Conservation (phyloP, 768 basidiomycete species). For the Tricholoma flavovirens region DNA sequence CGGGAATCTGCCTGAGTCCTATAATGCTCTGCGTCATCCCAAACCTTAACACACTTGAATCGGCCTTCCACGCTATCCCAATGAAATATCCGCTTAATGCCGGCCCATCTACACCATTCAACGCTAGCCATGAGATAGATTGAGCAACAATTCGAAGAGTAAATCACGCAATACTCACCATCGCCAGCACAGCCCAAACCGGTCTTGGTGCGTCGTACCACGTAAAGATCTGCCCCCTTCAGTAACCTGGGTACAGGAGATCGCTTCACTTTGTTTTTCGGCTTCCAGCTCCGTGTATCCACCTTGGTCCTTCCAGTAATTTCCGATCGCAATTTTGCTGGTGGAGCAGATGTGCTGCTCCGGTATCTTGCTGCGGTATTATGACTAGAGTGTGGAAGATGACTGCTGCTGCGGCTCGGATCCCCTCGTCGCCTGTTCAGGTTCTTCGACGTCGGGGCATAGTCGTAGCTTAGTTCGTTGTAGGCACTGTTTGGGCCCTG, state of each 20-base stretch:
- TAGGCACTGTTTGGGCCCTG: slow-evolving; percentile 6
- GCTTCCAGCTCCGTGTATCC: not conserved
- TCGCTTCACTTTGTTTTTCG: not conserved
- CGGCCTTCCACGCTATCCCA: slow-evolving; percentile 36
- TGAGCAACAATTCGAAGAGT: not conserved
- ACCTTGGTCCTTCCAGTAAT: not conserved
- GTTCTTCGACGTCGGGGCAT: not conserved
- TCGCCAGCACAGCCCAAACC: slow-evolving; percentile 48
- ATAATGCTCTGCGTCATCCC: slow-evolving; percentile 34
- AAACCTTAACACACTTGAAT: slow-evolving; percentile 38
- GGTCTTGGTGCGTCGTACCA: slow-evolving; percentile 42
- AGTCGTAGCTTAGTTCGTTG: not conserved
- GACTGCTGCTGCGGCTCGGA: not conserved
- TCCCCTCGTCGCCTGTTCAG: not conserved
- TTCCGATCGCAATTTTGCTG: not conserved
- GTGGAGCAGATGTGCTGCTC: not conserved
- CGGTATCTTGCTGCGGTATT: not conserved
- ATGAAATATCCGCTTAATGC: slow-evolving; percentile 51
- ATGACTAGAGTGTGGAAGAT: not conserved
- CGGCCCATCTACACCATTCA: slow-evolving; percentile 53
- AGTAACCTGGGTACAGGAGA: slow-evolving; percentile 25
- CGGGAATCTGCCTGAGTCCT: slow-evolving; percentile 39
- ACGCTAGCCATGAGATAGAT: slow-evolving; percentile 23
- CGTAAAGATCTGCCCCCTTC: slow-evolving; percentile 51
- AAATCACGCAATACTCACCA: slow-evolving; percentile 21